Evolutionary conservation across 495 filamentous ascomycete genomes (phyloP).

Genomic region (Talaromyces thailandensis): DNA sequence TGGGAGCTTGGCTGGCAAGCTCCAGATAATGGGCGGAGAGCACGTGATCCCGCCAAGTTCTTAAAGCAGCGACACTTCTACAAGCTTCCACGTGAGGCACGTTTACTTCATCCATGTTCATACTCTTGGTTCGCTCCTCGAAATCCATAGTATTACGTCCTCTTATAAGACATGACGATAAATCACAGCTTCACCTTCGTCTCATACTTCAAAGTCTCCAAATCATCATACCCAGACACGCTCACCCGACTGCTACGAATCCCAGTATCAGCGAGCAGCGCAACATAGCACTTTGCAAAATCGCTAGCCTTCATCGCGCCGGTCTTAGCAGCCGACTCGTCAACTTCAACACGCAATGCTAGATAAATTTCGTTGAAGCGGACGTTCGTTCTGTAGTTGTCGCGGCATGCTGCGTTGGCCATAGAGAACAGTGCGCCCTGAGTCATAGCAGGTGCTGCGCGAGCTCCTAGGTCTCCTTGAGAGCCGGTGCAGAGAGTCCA

Average conservation of each 20-base stretch:
- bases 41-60: neutral
- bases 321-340: conserved; percentile 14
- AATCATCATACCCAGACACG: neutral
- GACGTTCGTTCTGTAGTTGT: conserved; percentile 25
- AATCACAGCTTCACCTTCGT: neutral
- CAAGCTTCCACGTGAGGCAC: neutral
- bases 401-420: conserved; percentile 20
- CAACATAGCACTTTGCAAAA: neutral
- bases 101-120: neutral
- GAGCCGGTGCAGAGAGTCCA: conserved; percentile 32
- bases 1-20: neutral
- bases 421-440: conserved; percentile 30
- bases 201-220: neutral
- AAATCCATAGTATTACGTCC: neutral
- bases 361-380: conserved; percentile 33
- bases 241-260: neutral
- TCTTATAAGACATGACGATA: neutral
- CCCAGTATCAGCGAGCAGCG: neutral
- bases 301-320: conserved; percentile 3
- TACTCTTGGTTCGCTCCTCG: neutral
- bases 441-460: conserved; percentile 19
- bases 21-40: neutral
- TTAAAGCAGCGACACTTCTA: neutral
- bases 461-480: conserved; percentile 19
- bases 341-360: conserved; percentile 22